Conservation (phyloP, 208 protist species). For the Acanthamoeba polyphaga region DNA sequence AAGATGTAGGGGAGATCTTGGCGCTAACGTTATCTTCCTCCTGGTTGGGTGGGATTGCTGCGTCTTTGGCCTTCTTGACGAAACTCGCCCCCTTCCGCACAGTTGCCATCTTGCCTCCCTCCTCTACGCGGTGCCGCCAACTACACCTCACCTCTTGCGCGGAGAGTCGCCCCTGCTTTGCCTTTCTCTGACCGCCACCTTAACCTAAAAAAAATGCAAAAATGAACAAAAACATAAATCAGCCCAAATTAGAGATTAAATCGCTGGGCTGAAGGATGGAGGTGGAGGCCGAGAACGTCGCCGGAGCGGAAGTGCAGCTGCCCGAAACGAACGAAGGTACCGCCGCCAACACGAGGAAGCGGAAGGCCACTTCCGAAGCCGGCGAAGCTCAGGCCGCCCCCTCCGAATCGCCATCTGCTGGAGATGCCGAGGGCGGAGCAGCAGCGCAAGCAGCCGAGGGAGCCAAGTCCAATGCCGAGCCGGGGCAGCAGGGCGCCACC, state of each 20-base stretch:
- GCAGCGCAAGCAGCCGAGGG: background rate
- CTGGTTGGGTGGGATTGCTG: background rate
- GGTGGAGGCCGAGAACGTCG: background rate
- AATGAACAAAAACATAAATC: background rate
- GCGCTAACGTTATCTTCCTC: background rate
- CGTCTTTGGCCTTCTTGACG: background rate
- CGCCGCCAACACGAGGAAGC: background rate
- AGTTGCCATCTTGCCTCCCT: background rate
- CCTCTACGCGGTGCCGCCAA: background rate
- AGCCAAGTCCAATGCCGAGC: background rate
- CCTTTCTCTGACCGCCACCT: background rate
- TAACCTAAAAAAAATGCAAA: background rate
- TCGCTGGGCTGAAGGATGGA: background rate
- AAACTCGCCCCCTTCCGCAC: background rate
- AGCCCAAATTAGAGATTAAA: background rate
- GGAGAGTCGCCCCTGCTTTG: background rate
- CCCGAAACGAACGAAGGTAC: background rate
- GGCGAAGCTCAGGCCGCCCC: background rate
- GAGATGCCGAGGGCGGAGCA: too few species aligned
- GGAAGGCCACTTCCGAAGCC: background rate
- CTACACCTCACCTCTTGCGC: too few species aligned
- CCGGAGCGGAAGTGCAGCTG: conserved; percentile 29
- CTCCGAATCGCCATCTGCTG: background rate
- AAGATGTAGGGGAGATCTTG: background rate
- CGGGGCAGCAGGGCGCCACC: background rate